Base-by-base conservation (phyloP, 768 basidiomycete species). In the Panellus pusillus region DNA sequence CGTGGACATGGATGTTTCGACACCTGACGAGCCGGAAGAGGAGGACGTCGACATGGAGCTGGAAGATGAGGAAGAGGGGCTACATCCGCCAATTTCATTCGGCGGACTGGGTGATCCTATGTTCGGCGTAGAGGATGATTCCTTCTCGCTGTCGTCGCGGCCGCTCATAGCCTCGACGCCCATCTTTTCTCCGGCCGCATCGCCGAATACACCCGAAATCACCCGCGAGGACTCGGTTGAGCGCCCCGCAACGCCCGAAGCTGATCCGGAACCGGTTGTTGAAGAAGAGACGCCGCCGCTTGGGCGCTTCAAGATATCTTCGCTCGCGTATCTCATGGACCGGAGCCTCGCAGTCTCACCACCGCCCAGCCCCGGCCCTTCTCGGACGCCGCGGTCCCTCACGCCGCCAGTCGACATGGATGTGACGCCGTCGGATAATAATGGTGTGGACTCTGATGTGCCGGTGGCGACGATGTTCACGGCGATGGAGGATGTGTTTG, bases 401-500 rank as follows among this genome's bases (percentile, higher is more conserved):
- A 11, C 28, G 9, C 37, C 58, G 32, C 32, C 40, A 14, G 19
- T 43, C 14, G 47, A 52, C 35, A 46, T 53, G 47, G 40, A 47
- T 35, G 14, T 3, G 24, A 24, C 6, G 24, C 24, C 9, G 24
- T 24, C 24, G 32, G 32, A 35, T 35, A 35, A 24, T 24, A 24
- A 24, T 6, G 24, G 24, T 24, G 24, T 24, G 24, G 24, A 24
- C 24, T 24, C 24, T 24, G 24, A 24, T 24, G 24, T 24, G 32
- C 32, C 32, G 32, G 11, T 7, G 9, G 59, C 55, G 37, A 56
- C 55, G 5, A 7, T 61, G 32, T 61, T 61, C 37, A 44, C 55
- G 7, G 55, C 59, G 40, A 53, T 50, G 51, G 51, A 56, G 29
- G 59, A 61, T 29, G 59, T 61, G 7, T 57, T 61, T 20, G 59